Evolutionary conservation across 495 filamentous ascomycete genomes (phyloP).

Genomic region (Lindgomyces ingoldianus): DNA sequence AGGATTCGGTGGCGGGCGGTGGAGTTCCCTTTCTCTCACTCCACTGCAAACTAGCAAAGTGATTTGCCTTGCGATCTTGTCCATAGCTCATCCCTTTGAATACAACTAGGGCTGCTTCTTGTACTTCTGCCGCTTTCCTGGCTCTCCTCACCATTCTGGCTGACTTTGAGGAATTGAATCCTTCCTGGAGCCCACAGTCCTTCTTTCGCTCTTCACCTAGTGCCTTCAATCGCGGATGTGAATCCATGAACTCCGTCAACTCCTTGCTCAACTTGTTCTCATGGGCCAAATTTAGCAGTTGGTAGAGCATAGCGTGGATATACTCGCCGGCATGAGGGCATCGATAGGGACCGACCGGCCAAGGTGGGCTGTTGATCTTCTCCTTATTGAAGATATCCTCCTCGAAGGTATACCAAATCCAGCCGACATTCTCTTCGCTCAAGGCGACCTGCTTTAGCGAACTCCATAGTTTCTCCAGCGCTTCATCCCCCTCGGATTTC

Average conservation of each 20-base stretch:
- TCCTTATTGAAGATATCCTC: background rate
- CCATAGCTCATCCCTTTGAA: no score
- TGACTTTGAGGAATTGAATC: background rate
- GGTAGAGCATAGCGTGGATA: constrained; percentile 13
- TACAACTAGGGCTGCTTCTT: background rate
- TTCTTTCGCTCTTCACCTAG: background rate
- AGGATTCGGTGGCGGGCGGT: background rate
- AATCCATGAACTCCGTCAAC: background rate
- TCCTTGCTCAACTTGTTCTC: background rate
- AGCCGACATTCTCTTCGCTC: background rate
- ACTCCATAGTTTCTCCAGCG: background rate
- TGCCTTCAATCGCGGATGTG: background rate
- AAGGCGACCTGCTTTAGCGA: background rate
- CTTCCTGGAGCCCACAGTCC: background rate
- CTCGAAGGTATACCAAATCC: constrained; percentile 15
- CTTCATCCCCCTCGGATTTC: background rate
- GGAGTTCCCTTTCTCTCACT: background rate
- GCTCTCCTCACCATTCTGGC: background rate
- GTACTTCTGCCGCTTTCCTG: background rate
- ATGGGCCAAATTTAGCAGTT: constrained; percentile 3
- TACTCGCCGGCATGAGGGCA: constrained; percentile 7
- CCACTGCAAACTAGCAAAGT: background rate
- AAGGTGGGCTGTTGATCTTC: background rate
- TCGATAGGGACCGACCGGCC: background rate
- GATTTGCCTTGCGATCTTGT: background rate